A percentile compares a stretch with the other conserved stretches of the same genome.
phyloP scores from a whole-genome alignment of 331 rosid species.

The Ulmus americana region DNA sequence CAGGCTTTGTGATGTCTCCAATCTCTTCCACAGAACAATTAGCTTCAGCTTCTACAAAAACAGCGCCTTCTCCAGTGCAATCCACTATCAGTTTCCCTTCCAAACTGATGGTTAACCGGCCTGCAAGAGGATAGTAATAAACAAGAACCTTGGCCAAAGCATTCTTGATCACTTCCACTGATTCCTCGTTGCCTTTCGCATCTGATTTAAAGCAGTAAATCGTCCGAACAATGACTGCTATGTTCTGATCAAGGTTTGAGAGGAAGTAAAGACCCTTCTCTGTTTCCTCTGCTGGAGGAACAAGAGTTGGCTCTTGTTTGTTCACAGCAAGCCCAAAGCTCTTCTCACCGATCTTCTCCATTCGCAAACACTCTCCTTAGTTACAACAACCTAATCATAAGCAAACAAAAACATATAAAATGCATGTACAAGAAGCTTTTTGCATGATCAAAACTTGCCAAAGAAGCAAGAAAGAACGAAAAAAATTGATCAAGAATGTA shows the following conservation, averaged over 20 bases:
- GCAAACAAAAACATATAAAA: neutral
- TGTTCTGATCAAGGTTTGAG: slow-evolving; percentile 80
- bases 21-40: slow-evolving; percentile 40
- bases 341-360: slow-evolving; percentile 28
- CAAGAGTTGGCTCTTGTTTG: slow-evolving; percentile 43
- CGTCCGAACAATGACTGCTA: slow-evolving; percentile 60
- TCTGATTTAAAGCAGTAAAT: slow-evolving; percentile 57
- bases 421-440: slow-evolving; percentile 4
- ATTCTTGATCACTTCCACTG: slow-evolving; percentile 40
- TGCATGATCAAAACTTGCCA: neutral
- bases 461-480: neutral
- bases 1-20: slow-evolving; percentile 61
- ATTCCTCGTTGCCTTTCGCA: slow-evolving; percentile 54
- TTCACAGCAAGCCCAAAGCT: slow-evolving; percentile 31
- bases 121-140: slow-evolving; percentile 71
- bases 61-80: slow-evolving; percentile 66
- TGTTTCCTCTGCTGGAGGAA: slow-evolving; percentile 51
- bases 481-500: neutral
- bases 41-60: slow-evolving; percentile 85
- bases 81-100: slow-evolving; percentile 78
- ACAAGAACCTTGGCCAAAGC: slow-evolving; percentile 69
- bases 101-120: slow-evolving; percentile 43
- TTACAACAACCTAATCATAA: slow-evolving; percentile 4
- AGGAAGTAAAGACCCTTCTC: slow-evolving; percentile 56
- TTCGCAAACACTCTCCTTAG: slow-evolving; percentile 5